Percentiles rank a stretch among this genome's conserved stretches.
phyloP scores from a whole-genome alignment of 1,284 basidiomycete genomes.

The Athelia psychrophila region DNA sequence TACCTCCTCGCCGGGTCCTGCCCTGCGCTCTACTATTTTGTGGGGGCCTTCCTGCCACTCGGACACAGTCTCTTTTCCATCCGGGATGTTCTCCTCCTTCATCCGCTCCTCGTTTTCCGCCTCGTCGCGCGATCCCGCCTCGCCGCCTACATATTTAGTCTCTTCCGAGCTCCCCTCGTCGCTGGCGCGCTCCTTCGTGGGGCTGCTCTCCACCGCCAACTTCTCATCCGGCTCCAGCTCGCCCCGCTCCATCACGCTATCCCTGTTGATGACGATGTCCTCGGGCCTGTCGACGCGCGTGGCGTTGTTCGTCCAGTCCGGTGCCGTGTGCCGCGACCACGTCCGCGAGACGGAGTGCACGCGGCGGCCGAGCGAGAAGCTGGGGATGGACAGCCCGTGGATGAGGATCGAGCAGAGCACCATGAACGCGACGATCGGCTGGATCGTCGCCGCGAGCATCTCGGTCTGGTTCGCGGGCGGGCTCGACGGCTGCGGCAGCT shows the following conservation, averaged over 20 bases:
- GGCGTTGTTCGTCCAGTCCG: conserved; percentile 81
- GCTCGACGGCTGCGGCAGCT: conserved; percentile 57
- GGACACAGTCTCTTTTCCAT: conserved; percentile 39
- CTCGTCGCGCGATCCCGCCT: conserved; percentile 13
- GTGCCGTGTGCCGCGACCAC: conserved; percentile 66
- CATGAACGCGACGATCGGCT: conserved; percentile 90
- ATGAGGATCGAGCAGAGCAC: conserved; percentile 85
- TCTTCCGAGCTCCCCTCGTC: conserved; percentile 13
- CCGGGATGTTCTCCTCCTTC: conserved; percentile 37
- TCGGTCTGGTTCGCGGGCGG: conserved; percentile 61
- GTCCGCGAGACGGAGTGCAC: conserved; percentile 89
- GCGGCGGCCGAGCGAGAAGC: conserved; percentile 86
- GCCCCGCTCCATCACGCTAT: conserved; percentile 52
- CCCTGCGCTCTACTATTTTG: conserved; percentile 59
- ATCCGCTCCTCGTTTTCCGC: conserved; percentile 22
- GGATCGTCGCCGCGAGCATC: conserved; percentile 71
- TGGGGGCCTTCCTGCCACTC: conserved; percentile 75
- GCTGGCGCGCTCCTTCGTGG: conserved; percentile 9
- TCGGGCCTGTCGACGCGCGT: conserved; percentile 63
- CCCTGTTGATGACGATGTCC: conserved; percentile 83
- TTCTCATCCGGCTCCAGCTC: conserved; percentile 34
- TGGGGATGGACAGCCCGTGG: conserved; percentile 91
- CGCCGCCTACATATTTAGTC: conserved; percentile 6
- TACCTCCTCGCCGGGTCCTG: conserved; percentile 63
- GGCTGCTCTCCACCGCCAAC: conserved; percentile 20